Conservation (phyloP, 2,329 filamentous ascomycete species). For the Albifimbria verrucaria region DNA sequence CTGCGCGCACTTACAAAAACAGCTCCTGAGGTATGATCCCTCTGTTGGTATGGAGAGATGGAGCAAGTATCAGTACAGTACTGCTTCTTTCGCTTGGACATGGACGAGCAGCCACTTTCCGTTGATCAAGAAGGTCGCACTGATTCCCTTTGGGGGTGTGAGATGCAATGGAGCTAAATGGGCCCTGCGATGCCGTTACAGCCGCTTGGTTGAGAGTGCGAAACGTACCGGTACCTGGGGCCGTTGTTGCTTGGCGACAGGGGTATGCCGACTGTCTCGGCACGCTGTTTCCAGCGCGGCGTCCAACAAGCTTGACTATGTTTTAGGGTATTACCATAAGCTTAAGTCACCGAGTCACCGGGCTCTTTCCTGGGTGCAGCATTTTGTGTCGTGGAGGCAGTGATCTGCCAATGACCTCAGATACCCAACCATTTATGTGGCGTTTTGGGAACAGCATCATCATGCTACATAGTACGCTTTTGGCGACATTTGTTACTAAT, state of each 20-base stretch:
- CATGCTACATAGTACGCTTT: too few relatives aligned
- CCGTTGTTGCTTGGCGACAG: neutral
- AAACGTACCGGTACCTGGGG: neutral
- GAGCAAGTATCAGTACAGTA: too few relatives aligned
- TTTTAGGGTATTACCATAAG: neutral
- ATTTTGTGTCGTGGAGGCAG: too few relatives aligned
- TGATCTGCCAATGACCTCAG: too few relatives aligned
- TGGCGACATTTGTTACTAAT: too few relatives aligned
- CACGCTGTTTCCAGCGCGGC: neutral
- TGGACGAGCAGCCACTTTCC: slow-evolving; percentile 3
- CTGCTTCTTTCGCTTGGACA: too few relatives aligned
- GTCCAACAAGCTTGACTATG: neutral
- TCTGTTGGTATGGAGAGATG: too few relatives aligned
- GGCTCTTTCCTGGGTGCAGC: neutral
- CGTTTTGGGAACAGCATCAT: too few relatives aligned
- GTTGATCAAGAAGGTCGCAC: slow-evolving; percentile 26
- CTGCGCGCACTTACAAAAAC: too few relatives aligned
- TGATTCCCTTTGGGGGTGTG: slow-evolving; percentile 10
- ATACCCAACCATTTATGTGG: too few relatives aligned
- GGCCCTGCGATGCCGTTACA: neutral
- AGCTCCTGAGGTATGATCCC: too few relatives aligned
- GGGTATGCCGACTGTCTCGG: neutral
- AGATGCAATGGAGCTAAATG: neutral
- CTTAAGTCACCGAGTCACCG: neutral
- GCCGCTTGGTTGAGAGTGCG: neutral